Percentiles rank a stretch among this genome's conserved stretches.
These are phyloP conservation scores for Cladosporium sphaerospermum DNA, from an alignment of 2,329 filamentous ascomycete genomes.

Conservation along the genomic window DNA sequence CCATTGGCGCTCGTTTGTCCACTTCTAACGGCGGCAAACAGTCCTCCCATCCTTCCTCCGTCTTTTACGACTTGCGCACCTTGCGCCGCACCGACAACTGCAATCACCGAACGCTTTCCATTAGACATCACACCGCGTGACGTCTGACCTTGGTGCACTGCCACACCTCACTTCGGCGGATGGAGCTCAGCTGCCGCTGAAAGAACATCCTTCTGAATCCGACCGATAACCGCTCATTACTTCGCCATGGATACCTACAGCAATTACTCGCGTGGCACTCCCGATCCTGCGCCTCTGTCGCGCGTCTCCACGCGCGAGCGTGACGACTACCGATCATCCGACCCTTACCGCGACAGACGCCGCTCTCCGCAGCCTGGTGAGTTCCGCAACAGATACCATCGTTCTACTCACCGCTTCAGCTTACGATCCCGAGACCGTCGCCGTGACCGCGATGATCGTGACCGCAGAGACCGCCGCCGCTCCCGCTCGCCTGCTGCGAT, in stretches of 20 bases:
- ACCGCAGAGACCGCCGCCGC: constrained; percentile 52
- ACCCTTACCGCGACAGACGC: constrained; percentile 24
- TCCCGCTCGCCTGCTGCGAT: constrained; percentile 67
- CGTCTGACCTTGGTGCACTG: constrained; percentile 5
- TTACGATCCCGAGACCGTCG: constrained; percentile 25
- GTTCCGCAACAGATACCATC: background rate
- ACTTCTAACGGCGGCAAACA: constrained; percentile 26
- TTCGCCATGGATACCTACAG: constrained; percentile 16
- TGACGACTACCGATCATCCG: constrained; percentile 23
- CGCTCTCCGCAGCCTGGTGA: constrained; percentile 23
- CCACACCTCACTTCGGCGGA: constrained; percentile 17
- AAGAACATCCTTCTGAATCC: constrained; percentile 13
- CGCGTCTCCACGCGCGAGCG: constrained; percentile 14
- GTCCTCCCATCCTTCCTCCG: constrained; percentile 14
- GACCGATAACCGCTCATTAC: background rate
- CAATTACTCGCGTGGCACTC: constrained; percentile 10
- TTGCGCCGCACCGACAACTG: constrained; percentile 1
- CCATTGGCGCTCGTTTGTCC: constrained; percentile 14
- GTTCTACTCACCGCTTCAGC: background rate
- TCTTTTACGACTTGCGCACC: constrained; percentile 11
- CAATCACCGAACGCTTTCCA: background rate
- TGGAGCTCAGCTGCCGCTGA: constrained; percentile 1
- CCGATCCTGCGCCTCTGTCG: constrained; percentile 16
- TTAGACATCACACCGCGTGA: constrained; percentile 4
- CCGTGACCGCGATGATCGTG: constrained; percentile 25